Conservation (phyloP, 306 rosid genomes). For the Sechiopsis laciniata region DNA sequence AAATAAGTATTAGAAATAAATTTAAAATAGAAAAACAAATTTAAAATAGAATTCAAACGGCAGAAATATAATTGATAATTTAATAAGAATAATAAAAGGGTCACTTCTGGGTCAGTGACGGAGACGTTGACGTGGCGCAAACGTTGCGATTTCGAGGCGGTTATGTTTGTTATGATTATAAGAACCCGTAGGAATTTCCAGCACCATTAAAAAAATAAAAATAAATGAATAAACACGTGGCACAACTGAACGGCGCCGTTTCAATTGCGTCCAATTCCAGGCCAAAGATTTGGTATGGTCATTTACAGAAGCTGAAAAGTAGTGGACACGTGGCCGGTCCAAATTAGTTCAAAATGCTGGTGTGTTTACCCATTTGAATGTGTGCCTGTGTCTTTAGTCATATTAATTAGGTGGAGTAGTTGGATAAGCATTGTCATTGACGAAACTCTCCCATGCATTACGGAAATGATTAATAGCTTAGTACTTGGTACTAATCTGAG, state of each 20-base stretch:
- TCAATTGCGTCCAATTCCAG: not conserved
- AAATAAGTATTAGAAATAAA: too few species aligned
- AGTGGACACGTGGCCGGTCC: not conserved
- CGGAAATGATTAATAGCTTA: too few species aligned
- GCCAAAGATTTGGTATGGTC: conserved; percentile 8
- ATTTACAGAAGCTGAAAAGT: not conserved
- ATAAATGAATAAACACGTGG: conserved; percentile 5
- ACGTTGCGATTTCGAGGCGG: conserved; percentile 12
- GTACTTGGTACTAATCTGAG: too few species aligned
- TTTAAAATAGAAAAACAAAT: not conserved
- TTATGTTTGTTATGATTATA: conserved; percentile 7
- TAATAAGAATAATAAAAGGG: not conserved
- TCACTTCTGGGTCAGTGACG: not conserved
- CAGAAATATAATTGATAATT: not conserved
- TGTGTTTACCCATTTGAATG: not conserved
- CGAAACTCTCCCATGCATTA: not conserved
- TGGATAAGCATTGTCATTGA: conserved; percentile 2
- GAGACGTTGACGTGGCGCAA: conserved; percentile 17
- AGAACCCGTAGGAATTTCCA: not conserved
- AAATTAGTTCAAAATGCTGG: not conserved
- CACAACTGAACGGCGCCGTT: not conserved
- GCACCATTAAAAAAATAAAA: not conserved
- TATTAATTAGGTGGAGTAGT: conserved; percentile 7
- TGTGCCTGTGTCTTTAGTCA: not conserved
- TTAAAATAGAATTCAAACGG: not conserved